These are phyloP conservation scores for Paspalum vaginatum DNA, from an alignment of 176 grass and related monocot species.

Conservation along the genomic window DNA sequence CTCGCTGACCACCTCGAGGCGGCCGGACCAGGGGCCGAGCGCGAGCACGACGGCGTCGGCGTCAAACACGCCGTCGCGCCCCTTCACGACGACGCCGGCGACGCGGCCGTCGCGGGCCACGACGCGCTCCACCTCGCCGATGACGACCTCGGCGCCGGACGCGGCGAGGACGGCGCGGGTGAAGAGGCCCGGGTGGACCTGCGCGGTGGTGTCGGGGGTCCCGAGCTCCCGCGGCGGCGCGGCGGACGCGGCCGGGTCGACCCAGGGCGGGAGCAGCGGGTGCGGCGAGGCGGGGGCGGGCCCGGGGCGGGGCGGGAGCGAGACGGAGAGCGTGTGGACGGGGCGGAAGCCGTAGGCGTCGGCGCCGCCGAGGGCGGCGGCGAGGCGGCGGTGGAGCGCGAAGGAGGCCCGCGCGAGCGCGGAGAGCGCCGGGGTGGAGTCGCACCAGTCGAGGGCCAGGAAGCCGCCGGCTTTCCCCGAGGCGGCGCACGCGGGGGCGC, in stretches of 20 bases:
- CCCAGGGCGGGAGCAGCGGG: slow-evolving; percentile 64
- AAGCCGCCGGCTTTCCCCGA: slow-evolving; percentile 89
- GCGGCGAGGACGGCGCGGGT: slow-evolving; percentile 72
- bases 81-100: slow-evolving; percentile 65
- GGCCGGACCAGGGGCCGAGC: slow-evolving; percentile 79
- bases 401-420: slow-evolving; percentile 75
- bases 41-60: slow-evolving; percentile 85
- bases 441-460: slow-evolving; percentile 94
- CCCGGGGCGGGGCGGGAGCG: background rate
- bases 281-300: background rate
- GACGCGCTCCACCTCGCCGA: slow-evolving; percentile 75
- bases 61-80: slow-evolving; percentile 42
- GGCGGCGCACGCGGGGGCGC: slow-evolving; percentile 75
- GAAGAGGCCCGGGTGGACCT: slow-evolving; percentile 92
- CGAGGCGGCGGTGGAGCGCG: slow-evolving; percentile 67
- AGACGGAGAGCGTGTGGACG: slow-evolving; percentile 75
- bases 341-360: slow-evolving; percentile 71
- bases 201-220: slow-evolving; percentile 72
- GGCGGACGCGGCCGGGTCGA: slow-evolving; percentile 53
- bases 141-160: slow-evolving; percentile 66
- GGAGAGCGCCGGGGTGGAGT: slow-evolving; percentile 58
- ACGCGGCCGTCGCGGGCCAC: slow-evolving; percentile 48
- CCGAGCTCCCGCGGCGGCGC: slow-evolving; percentile 63
- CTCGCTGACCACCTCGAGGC: slow-evolving; percentile 49
- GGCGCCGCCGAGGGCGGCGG: slow-evolving; percentile 59